Evolutionary conservation across 2,329 filamentous ascomycete species (phyloP), one percentile per base, ranked within the genome.

Genomic region (Cadophora sp.): DNA sequence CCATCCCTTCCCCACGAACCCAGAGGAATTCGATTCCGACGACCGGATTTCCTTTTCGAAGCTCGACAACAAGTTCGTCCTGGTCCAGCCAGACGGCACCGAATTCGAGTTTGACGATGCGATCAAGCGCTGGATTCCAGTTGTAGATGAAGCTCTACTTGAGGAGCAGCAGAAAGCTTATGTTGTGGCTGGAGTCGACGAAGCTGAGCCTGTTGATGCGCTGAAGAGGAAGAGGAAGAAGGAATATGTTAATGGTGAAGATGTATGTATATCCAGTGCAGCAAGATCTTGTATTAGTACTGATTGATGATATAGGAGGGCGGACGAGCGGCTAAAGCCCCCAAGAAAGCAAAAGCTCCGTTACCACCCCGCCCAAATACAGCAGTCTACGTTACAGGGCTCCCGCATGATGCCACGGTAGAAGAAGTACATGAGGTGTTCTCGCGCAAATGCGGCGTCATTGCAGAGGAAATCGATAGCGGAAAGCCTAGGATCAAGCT

Each of bases 401-500:
- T 99, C 4, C 97, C 96, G 0, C 80, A 84, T 48, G 93, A 98
- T 78, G 91, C 89, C 53, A 92, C 91, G 0, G 83, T 91, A 51
- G 88, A 92, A 34, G 96, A 99, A 81, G 89, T 99, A 19, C 86
- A 91, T 73, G 87, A 93, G 27, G 84, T 92, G 31, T 99, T 99
- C 82, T 93, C 90, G 60, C 83, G 86, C 71, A 95, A 93, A 79
- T 97, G 88, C 76, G 94, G 94, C 69, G 91, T 98, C 73, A 94
- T 99, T 72, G 93, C 95, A 60, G 94, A 98, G 80, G 92, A 97
- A 80, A 94, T 97, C 72, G 94, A 97, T 76, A 94, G 90, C 75
- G 92, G 93, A 66, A 87, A 89, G 56, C 93, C 93, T 55, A 91
- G 96, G 46, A 95, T 99, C 81, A 98, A 97, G 82, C 88, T 99